phyloP scores from a whole-genome alignment of 1,284 basidiomycete genomes.

The Pyrrhoderma noxium region DNA sequence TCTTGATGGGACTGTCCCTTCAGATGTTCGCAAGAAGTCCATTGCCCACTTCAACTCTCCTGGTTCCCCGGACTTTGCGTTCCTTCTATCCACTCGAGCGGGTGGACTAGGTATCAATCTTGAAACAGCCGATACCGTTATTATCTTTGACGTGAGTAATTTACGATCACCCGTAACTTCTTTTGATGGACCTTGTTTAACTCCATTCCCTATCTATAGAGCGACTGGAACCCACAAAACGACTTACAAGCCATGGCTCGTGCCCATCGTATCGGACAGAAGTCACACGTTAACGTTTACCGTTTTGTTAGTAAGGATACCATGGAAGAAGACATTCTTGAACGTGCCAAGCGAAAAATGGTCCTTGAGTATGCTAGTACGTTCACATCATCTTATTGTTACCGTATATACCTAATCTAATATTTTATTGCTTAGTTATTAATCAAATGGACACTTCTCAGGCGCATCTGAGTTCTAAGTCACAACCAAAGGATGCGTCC shows the following conservation, averaged over 20 bases:
- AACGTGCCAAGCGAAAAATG: conserved; percentile 99
- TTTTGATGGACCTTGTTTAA: neutral
- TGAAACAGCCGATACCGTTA: conserved; percentile 96
- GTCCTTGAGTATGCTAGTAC: conserved; percentile 97
- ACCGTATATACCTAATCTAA: conserved; percentile 21
- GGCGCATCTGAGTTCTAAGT: conserved; percentile 85
- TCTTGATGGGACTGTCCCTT: conserved; percentile 68
- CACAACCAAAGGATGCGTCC: conserved; percentile 56
- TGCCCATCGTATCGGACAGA: conserved; percentile 95
- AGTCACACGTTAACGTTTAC: conserved; percentile 97
- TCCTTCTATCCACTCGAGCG: conserved; percentile 90
- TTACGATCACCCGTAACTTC: conserved; percentile 4
- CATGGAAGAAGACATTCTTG: conserved; percentile 97
- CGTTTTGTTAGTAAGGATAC: conserved; percentile 98
- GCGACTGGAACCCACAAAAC: conserved; percentile 97
- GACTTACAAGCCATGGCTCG: conserved; percentile 99
- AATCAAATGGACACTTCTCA: conserved; percentile 99
- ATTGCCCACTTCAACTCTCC: conserved; percentile 76
- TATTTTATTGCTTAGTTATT: conserved; percentile 63
- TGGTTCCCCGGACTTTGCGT: conserved; percentile 67
- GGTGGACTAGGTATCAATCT: conserved; percentile 98
- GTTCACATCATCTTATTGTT: conserved; percentile 37
- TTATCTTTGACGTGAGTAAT: conserved; percentile 89
- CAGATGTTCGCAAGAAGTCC: conserved; percentile 78
- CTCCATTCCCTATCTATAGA: conserved; percentile 38